A percentile compares a stretch with the other conserved stretches of the same genome.
Conservation (phyloP, 1,284 basidiomycete genomes). For the Ganoderma boninense region DNA sequence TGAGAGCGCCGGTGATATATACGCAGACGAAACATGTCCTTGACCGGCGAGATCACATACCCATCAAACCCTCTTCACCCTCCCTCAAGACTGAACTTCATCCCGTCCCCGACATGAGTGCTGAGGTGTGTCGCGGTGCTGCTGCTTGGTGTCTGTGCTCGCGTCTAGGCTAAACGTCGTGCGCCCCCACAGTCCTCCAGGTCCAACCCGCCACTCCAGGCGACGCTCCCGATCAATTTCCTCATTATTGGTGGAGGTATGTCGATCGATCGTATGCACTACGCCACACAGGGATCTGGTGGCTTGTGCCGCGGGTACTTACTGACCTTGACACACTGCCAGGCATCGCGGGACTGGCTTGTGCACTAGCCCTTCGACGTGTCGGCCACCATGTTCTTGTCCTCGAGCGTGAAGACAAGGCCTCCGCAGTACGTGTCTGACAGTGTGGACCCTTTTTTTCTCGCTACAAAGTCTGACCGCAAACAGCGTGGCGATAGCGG, state of each 20-base stretch:
- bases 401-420: conserved; percentile 52
- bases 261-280: conserved; percentile 7
- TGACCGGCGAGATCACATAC: background rate
- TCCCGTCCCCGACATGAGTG: conserved; percentile 5
- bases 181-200: conserved; percentile 18
- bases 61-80: background rate
- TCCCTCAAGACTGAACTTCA: background rate
- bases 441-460: background rate
- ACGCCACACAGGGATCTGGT: background rate
- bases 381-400: conserved; percentile 64
- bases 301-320: background rate
- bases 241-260: conserved; percentile 59
- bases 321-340: background rate
- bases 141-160: background rate
- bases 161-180: background rate
- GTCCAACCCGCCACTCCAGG: conserved; percentile 32
- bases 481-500: conserved; percentile 44
- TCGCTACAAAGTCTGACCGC: background rate
- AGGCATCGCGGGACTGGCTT: conserved; percentile 57
- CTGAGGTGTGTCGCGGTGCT: conserved; percentile 8
- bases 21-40: background rate
- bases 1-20: conserved; percentile 12
- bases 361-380: conserved; percentile 59
- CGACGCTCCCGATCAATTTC: conserved; percentile 51
- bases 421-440: conserved; percentile 44